Evolutionary conservation across 768 basidiomycete genomes (phyloP).

Genomic region (Amanita subjunquillea): DNA sequence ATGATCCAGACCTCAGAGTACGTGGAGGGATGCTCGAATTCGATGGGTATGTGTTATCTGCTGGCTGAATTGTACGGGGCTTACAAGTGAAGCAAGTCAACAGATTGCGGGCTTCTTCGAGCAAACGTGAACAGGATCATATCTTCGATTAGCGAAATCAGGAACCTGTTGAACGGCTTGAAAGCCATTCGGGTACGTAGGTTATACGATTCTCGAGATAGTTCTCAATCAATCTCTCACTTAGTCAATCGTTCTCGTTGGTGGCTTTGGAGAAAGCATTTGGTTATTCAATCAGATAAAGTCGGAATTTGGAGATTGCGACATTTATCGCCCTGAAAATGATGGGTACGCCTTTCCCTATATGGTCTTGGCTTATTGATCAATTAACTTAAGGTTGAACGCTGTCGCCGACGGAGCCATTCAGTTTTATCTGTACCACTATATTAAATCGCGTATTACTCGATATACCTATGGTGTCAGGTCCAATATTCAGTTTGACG

Average conservation of each 20-base stretch:
- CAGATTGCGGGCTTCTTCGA: conserved; percentile 6
- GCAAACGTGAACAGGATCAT: conserved; percentile 1
- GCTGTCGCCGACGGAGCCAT: conserved; percentile 22
- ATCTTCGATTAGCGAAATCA: not conserved
- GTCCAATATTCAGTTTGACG: conserved; percentile 11
- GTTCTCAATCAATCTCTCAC: not conserved
- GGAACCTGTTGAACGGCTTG: not conserved
- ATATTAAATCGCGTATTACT: conserved; percentile 16
- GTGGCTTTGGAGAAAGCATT: conserved; percentile 4
- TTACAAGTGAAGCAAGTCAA: not conserved
- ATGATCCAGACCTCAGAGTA: conserved; percentile 25
- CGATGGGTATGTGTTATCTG: conserved; percentile 12
- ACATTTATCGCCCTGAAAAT: conserved; percentile 1
- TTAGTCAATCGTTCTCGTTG: conserved; percentile 4
- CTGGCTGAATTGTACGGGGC: not conserved
- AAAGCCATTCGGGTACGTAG: not conserved
- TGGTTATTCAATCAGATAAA: conserved; percentile 1
- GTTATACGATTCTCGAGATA: not conserved
- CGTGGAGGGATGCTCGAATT: conserved; percentile 31
- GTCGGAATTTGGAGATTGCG: not conserved
- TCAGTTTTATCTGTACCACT: conserved; percentile 18
- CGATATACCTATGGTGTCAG: conserved; percentile 15
- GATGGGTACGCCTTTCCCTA: not conserved
- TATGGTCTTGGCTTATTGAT: not conserved
- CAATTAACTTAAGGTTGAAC: conserved; percentile 15